A percentile compares a stretch with the other conserved stretches of the same genome.
Evolutionary conservation across 2,329 filamentous ascomycete species (phyloP).

Genomic region (Balansia obtecta): DNA sequence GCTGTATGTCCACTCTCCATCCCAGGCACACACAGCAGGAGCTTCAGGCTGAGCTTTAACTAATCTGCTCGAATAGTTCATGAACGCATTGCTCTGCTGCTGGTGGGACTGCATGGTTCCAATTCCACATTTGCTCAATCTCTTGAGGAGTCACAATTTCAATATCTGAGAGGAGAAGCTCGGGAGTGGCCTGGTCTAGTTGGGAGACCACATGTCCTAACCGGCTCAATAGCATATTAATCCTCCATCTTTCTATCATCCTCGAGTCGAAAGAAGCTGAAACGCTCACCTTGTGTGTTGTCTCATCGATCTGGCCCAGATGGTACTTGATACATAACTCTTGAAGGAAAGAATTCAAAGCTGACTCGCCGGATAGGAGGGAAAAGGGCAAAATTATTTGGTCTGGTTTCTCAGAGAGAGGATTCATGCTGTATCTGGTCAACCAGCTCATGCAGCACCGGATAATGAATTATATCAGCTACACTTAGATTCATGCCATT

Average conservation of each 20-base stretch:
- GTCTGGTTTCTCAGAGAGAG: no score
- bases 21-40: slow-evolving; percentile 7
- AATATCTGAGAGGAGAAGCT: no score
- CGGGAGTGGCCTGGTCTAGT: no score
- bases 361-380: background rate
- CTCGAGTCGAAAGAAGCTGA: background rate
- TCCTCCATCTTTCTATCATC: background rate
- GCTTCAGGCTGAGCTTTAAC: background rate
- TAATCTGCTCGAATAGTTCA: no score
- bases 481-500: slow-evolving; percentile 10
- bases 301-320: background rate
- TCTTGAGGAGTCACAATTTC: no score
- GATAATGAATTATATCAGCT: slow-evolving; percentile 13
- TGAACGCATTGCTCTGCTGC: no score
- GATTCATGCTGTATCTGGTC: background rate
- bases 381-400: background rate
- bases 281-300: background rate
- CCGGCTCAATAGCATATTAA: background rate
- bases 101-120: no score
- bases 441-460: slow-evolving; percentile 1
- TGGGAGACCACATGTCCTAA: background rate
- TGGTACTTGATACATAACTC: background rate
- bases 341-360: background rate
- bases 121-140: no score
- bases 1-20: slow-evolving; percentile 30